phyloP scores from a whole-genome alignment of 768 basidiomycete species.

The Tylopilus sp. region DNA sequence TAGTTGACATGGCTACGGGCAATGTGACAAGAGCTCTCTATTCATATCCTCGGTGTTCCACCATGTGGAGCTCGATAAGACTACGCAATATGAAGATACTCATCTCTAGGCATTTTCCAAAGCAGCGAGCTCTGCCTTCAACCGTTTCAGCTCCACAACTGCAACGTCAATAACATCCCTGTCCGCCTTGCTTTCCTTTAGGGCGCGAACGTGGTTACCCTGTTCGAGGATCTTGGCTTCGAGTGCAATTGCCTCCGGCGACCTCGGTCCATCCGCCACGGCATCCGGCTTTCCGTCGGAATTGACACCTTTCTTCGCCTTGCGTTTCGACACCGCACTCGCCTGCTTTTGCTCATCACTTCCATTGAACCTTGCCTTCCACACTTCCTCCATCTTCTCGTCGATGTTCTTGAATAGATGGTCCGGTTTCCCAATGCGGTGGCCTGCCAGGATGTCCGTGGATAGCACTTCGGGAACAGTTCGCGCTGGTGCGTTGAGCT shows the following conservation, averaged over 20 bases:
- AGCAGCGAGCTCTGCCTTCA: constrained; percentile 54
- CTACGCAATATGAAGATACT: too few species aligned
- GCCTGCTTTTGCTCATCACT: constrained; percentile 40
- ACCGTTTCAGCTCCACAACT: constrained; percentile 58
- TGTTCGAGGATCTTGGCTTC: constrained; percentile 77
- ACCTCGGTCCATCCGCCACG: constrained; percentile 52
- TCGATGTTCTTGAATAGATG: constrained; percentile 95
- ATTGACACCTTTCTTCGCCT: constrained; percentile 51
- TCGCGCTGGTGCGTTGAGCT: constrained; percentile 88
- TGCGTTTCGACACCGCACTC: constrained; percentile 45
- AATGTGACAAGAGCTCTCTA: not conserved
- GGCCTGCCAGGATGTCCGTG: constrained; percentile 84
- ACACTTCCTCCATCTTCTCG: constrained; percentile 81
- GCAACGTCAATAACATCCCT: constrained; percentile 46
- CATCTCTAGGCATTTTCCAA: constrained; percentile 14
- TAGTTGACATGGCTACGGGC: not conserved
- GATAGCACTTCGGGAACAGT: constrained; percentile 68
- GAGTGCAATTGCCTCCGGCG: constrained; percentile 65
- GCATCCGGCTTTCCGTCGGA: constrained; percentile 45
- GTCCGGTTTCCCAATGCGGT: constrained; percentile 79
- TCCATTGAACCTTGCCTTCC: constrained; percentile 80
- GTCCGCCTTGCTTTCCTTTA: constrained; percentile 52
- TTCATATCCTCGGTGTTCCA: too few species aligned
- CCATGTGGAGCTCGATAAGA: too few species aligned
- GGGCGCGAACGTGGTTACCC: constrained; percentile 63